These are phyloP conservation scores for Leersia perrieri DNA, from an alignment of 176 grass and related monocot species.

Conservation along the genomic window DNA sequence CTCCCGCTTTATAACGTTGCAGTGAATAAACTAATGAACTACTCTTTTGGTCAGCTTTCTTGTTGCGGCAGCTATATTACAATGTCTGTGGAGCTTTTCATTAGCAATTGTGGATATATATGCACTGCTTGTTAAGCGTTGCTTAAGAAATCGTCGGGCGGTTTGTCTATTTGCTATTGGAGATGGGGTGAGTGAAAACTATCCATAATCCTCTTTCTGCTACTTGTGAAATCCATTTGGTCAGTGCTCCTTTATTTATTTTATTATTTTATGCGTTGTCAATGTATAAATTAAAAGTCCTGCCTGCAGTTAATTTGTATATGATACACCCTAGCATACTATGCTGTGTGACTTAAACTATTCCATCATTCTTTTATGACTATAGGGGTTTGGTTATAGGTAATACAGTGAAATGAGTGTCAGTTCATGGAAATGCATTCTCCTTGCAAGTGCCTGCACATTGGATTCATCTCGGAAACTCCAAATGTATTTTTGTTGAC, in stretches of 20 bases:
- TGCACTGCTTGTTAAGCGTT: constrained; percentile 87
- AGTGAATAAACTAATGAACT: background rate
- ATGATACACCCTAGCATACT: background rate
- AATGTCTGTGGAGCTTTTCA: constrained; percentile 77
- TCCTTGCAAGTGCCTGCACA: background rate
- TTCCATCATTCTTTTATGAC: background rate
- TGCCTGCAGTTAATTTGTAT: background rate
- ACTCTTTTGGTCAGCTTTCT: constrained; percentile 50
- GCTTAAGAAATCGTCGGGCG: constrained; percentile 53
- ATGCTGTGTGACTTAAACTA: background rate
- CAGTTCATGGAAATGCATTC: background rate
- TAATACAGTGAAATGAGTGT: background rate
- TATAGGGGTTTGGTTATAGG: background rate
- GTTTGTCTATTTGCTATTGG: constrained; percentile 73
- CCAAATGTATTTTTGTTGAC: background rate
- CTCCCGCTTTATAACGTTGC: too few species aligned
- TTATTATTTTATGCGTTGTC: background rate
- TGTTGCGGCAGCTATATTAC: constrained; percentile 65
- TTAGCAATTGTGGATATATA: constrained; percentile 78
- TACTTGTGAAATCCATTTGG: background rate
- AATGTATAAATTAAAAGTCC: background rate
- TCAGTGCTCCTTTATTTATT: background rate
- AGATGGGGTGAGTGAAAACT: constrained; percentile 58
- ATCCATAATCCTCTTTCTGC: background rate
- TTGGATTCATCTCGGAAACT: background rate